Evolutionary conservation across 2,329 filamentous ascomycete species (phyloP).

Genomic region (Aspergillus sclerotialis): DNA sequence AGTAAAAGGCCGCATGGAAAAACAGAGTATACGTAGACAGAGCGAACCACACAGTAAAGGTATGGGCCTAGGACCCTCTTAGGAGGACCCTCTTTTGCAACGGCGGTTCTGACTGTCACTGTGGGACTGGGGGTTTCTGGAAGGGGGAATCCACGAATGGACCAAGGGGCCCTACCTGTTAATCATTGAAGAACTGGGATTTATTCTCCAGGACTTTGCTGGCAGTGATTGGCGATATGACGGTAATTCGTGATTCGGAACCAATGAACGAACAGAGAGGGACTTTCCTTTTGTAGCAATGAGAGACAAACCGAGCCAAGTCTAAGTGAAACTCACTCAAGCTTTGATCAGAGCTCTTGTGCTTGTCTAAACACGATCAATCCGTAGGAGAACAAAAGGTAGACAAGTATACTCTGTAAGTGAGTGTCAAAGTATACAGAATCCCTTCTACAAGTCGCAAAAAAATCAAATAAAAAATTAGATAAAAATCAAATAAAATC

Average conservation of each 20-base stretch:
- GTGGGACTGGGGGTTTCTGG: constrained; percentile 14
- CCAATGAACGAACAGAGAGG: constrained; percentile 10
- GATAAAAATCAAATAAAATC: not conserved
- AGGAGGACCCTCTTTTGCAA: constrained; percentile 7
- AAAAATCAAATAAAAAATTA: not conserved
- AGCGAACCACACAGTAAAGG: not conserved
- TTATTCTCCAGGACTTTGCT: constrained; percentile 8
- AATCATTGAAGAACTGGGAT: constrained; percentile 21
- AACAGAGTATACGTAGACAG: constrained; percentile 2
- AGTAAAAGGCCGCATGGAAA: not conserved
- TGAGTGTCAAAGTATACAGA: too few relatives aligned
- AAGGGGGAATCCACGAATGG: constrained; percentile 6
- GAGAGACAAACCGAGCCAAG: not conserved
- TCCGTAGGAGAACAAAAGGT: too few relatives aligned
- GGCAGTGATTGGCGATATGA: constrained; percentile 15
- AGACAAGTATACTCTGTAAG: too few relatives aligned
- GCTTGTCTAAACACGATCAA: too few relatives aligned
- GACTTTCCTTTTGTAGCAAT: constrained; percentile 1
- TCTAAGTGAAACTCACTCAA: too few relatives aligned
- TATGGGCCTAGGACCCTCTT: too few relatives aligned
- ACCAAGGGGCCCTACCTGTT: too few relatives aligned
- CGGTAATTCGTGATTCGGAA: constrained; percentile 11
- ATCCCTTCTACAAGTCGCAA: too few relatives aligned
- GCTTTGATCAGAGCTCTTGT: too few relatives aligned
- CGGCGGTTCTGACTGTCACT: constrained; percentile 9